Percentiles rank a stretch among this genome's conserved stretches.
Conservation (phyloP, 345 rosid genomes). For the Mangifera indica region DNA sequence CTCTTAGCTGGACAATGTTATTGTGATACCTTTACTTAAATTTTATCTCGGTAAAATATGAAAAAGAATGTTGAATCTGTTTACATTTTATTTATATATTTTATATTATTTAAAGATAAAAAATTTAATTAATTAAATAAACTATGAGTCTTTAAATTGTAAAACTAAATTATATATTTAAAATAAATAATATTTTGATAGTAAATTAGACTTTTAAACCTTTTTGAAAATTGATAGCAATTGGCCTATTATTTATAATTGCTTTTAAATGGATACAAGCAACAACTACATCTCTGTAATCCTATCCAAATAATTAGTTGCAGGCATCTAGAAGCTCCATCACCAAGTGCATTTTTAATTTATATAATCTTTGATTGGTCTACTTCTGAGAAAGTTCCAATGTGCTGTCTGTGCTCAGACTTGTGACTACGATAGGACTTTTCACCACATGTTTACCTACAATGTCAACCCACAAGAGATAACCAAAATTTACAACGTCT, state of each 20-base stretch:
- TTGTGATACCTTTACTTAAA: too few relatives aligned
- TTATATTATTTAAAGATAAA: too few relatives aligned
- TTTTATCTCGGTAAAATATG: too few relatives aligned
- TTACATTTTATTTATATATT: too few relatives aligned
- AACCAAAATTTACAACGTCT: conserved; percentile 31
- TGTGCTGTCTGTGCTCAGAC: background rate
- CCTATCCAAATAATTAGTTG: background rate
- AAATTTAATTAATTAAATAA: too few relatives aligned
- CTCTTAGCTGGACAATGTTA: background rate
- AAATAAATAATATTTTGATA: too few relatives aligned
- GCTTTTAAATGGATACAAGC: background rate
- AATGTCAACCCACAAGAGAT: conserved; percentile 45
- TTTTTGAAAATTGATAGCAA: too few relatives aligned
- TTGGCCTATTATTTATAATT: background rate
- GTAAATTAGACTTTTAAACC: too few relatives aligned
- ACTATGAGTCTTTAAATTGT: too few relatives aligned
- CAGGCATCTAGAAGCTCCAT: background rate
- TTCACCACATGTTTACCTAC: conserved; percentile 37
- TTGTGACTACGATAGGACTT: conserved; percentile 50
- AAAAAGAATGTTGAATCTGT: too few relatives aligned
- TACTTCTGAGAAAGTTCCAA: background rate
- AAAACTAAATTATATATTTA: too few relatives aligned
- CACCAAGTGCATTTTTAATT: background rate
- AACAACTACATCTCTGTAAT: background rate
- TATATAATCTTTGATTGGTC: conserved; percentile 3